phyloP scores from a whole-genome alignment of 228 moss, liverwort and hornwort genomes.

The Sphagnum magellanicum region DNA sequence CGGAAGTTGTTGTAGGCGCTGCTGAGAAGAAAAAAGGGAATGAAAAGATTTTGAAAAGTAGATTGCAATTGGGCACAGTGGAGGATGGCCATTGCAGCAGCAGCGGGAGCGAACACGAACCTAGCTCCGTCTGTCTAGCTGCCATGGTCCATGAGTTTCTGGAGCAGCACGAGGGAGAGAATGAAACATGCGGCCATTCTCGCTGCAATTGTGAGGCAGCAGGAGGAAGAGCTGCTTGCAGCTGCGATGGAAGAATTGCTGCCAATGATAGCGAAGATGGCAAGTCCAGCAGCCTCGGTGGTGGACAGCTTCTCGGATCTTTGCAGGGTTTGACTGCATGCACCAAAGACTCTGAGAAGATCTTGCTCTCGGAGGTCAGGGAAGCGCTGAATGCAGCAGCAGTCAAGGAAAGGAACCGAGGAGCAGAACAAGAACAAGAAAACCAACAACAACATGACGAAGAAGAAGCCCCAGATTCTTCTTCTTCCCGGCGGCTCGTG shows the following conservation, averaged over 20 bases:
- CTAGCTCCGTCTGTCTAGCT: constrained; percentile 67
- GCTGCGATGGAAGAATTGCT: constrained; percentile 8
- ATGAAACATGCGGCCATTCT: constrained; percentile 42
- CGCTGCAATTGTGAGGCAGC: constrained; percentile 59
- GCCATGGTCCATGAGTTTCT: constrained; percentile 82
- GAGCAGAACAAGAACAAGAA: background rate
- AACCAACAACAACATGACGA: background rate
- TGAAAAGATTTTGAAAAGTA: constrained; percentile 18
- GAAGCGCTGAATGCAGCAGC: constrained; percentile 12
- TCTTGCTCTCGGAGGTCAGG: constrained; percentile 28
- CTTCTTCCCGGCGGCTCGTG: constrained; percentile 23
- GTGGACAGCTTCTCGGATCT: no score
- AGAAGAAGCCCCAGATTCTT: constrained; percentile 2
- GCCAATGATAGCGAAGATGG: constrained; percentile 38
- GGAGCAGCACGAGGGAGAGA: constrained; percentile 44
- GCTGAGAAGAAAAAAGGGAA: constrained; percentile 2
- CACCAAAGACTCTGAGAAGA: constrained; percentile 23
- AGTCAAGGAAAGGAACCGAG: background rate
- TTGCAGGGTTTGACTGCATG: constrained; percentile 24
- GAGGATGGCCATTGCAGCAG: constrained; percentile 33
- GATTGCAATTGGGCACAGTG: constrained; percentile 18
- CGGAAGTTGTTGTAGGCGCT: no score
- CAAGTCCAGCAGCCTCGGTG: constrained; percentile 16
- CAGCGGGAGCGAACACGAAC: constrained; percentile 91
- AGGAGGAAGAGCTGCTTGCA: constrained; percentile 11